Evolutionary conservation across 768 basidiomycete genomes (phyloP), one percentile per base, ranked within the genome.

Genomic region (Phaeotremella skinneri): DNA sequence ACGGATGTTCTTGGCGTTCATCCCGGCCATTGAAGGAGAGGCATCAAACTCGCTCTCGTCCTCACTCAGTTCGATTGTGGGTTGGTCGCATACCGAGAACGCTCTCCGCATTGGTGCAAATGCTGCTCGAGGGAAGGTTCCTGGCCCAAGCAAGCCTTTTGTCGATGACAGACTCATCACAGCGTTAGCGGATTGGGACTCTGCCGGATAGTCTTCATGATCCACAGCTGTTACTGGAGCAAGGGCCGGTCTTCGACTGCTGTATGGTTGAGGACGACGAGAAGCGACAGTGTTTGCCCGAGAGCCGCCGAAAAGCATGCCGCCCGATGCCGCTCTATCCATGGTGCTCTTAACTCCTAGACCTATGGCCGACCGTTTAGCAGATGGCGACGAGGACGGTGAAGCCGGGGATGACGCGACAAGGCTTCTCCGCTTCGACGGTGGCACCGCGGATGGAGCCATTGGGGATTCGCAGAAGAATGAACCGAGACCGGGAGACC

Each of bases 391-490:
- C 2, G 69, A 64, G 13, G 72, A 67, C 0, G 73, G 67, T 0
- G 73, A 73, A 14, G 63, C 72, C 4, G 75, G 73, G 17, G 75
- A 76, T 4, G 68, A 68, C 7, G 54, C 58, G 43, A 74, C 49
- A 9, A 70, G 61, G 31, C 64, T 64, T 17, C 70, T 53, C 6
- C 72, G 58, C 27, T 71, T 69, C 4, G 62, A 30, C 37, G 62
- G 61, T 6, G 67, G 56, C 17, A 59, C 41, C 21, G 66, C 60
- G 3, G 64, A 23, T 17, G 69, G 70, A 4, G 61, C 59, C 6
- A 58, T 62, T 25, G 74, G 74, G 6, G 74, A 76, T 13, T 76
- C 72, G 65, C 71, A 70, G 55, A 74, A 74, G 59, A 73, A 69
- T 3, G 67, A 67, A 23, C 71, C 73, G 31, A 74, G 61, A 21